A percentile compares a stretch with the other conserved stretches of the same genome.
phyloP scores from a whole-genome alignment of 139 green algal genomes.

The Coccomyxa sp. region DNA sequence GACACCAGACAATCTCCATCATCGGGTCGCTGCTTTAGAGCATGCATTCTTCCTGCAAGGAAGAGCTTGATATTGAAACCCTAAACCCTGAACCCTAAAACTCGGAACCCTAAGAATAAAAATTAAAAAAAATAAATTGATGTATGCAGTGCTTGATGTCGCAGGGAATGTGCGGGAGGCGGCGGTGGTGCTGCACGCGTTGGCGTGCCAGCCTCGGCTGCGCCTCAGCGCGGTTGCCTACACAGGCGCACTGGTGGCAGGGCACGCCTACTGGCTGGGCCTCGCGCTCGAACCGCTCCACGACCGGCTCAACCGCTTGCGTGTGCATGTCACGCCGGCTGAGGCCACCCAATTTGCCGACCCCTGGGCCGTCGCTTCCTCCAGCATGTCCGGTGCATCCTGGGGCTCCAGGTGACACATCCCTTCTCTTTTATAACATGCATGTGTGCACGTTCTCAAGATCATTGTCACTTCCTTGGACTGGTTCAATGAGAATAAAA shows the following conservation, averaged over 20 bases:
- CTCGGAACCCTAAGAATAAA: no score
- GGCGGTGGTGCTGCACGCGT: slow-evolving; percentile 29
- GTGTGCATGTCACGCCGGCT: slow-evolving; percentile 12
- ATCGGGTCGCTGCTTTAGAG: not conserved
- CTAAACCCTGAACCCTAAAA: not conserved
- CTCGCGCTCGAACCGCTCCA: slow-evolving; percentile 30
- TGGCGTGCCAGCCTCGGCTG: slow-evolving; percentile 18
- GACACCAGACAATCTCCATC: no score
- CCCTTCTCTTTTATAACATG: not conserved
- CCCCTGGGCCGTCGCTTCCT: not conserved
- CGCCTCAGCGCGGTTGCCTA: slow-evolving; percentile 13
- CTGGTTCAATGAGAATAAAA: not conserved
- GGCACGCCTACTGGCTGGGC: slow-evolving; percentile 47
- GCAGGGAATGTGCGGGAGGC: slow-evolving; percentile 12
- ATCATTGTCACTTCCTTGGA: not conserved
- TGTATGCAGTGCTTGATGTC: not conserved
- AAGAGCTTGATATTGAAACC: not conserved
- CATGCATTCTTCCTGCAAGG: not conserved
- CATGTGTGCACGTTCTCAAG: not conserved
- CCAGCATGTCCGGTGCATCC: not conserved
- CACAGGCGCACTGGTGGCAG: slow-evolving; percentile 30
- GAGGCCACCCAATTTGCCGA: not conserved
- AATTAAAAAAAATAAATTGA: not conserved
- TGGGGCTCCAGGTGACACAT: not conserved
- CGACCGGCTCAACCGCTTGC: slow-evolving; percentile 17